phyloP scores from a whole-genome alignment of 441 rosid genomes.

The Bocquillonia castaneifolia region DNA sequence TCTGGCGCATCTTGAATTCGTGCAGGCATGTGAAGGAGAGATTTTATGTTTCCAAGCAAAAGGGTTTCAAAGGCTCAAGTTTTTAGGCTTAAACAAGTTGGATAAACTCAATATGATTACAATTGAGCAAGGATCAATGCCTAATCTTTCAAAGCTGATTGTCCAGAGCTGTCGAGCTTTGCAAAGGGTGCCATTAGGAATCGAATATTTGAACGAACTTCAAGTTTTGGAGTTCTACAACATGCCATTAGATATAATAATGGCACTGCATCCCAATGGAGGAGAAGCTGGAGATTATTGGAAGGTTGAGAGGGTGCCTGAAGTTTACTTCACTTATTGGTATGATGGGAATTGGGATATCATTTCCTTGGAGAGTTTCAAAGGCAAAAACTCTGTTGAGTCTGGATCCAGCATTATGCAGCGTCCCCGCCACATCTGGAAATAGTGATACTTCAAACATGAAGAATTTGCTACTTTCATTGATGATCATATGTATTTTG shows the following conservation, averaged over 20 bases:
- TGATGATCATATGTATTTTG: not conserved
- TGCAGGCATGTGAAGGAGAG: constrained; percentile 35
- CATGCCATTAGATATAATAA: constrained; percentile 34
- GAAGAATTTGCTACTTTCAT: not conserved
- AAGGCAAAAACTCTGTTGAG: constrained; percentile 9
- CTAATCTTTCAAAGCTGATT: constrained; percentile 31
- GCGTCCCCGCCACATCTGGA: constrained; percentile 12
- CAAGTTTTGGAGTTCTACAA: constrained; percentile 34
- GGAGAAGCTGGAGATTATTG: constrained; percentile 32
- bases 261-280: constrained; percentile 27
- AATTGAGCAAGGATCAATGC: constrained; percentile 37
- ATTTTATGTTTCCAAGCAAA: constrained; percentile 24
- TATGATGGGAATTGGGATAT: constrained; percentile 37
- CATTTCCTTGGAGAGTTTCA: constrained; percentile 28
- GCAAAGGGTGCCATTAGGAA: constrained; percentile 41
- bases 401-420: not conserved
- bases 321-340: constrained; percentile 36
- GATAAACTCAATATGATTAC: constrained; percentile 27
- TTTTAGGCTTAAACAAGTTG: constrained; percentile 36
- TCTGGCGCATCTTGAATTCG: constrained; percentile 38
- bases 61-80: constrained; percentile 36
- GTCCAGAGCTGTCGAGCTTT: constrained; percentile 33
- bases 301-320: constrained; percentile 33
- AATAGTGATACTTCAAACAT: not conserved
- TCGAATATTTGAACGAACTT: constrained; percentile 30